Percentiles rank a stretch among this genome's conserved stretches.
Evolutionary conservation across 495 filamentous ascomycete genomes (phyloP).

Genomic region (Mycothermus thermophilus): DNA sequence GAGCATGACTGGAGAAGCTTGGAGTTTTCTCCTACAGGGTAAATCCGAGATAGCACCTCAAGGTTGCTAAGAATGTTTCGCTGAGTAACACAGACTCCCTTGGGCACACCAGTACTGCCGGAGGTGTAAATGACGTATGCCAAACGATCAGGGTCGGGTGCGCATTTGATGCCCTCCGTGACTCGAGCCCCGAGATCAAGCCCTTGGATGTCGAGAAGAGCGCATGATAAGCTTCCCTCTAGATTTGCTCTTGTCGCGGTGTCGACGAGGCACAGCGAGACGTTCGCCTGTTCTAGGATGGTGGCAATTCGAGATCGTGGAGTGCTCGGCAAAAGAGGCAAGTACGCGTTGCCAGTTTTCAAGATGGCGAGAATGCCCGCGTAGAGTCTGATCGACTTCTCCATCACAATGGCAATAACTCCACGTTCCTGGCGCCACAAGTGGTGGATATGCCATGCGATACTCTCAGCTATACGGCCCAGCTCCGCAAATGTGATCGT

Average conservation of each 20-base stretch:
- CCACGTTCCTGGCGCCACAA: conserved; percentile 33
- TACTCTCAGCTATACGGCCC: conserved; percentile 45
- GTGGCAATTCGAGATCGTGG: conserved; percentile 39
- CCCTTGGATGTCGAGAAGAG: conserved; percentile 24
- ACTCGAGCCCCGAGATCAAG: conserved; percentile 10
- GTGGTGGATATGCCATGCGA: conserved; percentile 44
- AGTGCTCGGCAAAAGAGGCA: conserved; percentile 54
- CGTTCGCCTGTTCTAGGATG: conserved; percentile 40
- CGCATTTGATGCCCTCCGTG: conserved; percentile 20
- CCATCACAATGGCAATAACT: conserved; percentile 53
- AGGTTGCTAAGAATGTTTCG: conserved; percentile 57
- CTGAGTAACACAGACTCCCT: conserved; percentile 57
- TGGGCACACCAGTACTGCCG: conserved; percentile 52
- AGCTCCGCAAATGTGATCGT: conserved; percentile 48
- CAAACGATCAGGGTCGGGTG: conserved; percentile 22
- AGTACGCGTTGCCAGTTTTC: conserved; percentile 60
- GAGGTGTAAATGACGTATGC: conserved; percentile 55
- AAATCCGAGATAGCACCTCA: conserved; percentile 41
- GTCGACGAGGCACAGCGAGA: conserved; percentile 34
- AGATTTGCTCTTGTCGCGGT: conserved; percentile 8
- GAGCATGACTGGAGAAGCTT: conserved; percentile 59
- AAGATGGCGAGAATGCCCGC: conserved; percentile 54
- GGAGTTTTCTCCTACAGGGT: conserved; percentile 34
- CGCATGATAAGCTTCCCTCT: conserved; percentile 13
- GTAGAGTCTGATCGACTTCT: conserved; percentile 56